A percentile compares a stretch with the other conserved stretches of the same genome.
Conservation (phyloP, 2,329 filamentous ascomycete genomes). For the Eutypa lata region DNA sequence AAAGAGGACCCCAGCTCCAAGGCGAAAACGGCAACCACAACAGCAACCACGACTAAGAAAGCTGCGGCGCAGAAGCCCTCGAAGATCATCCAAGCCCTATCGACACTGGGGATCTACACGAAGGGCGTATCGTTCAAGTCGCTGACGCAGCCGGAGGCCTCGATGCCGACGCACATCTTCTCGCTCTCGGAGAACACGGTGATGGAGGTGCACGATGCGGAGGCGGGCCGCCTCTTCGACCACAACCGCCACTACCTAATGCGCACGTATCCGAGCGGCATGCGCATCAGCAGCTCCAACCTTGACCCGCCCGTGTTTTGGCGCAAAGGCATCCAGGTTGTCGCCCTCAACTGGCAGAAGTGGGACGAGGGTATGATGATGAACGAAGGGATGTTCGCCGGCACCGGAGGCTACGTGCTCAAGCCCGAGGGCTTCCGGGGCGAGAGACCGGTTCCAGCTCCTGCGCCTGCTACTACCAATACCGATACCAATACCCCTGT, state of each 20-base stretch:
- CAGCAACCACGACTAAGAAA: constrained; percentile 37
- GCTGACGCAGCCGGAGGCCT: constrained; percentile 67
- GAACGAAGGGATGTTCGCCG: constrained; percentile 87
- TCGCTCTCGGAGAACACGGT: constrained; percentile 64
- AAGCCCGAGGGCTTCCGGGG: constrained; percentile 65
- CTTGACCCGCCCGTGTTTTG: constrained; percentile 82
- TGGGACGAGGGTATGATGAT: constrained; percentile 94
- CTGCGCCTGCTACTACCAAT: no score
- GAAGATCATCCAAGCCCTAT: constrained; percentile 71
- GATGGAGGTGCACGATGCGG: constrained; percentile 54
- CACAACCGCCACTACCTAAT: constrained; percentile 83
- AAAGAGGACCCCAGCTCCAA: constrained; percentile 29
- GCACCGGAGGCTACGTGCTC: constrained; percentile 78
- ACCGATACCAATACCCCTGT: background rate
- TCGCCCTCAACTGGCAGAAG: constrained; percentile 91
- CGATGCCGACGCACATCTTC: constrained; percentile 67
- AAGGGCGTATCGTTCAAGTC: constrained; percentile 78
- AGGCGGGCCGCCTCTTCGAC: constrained; percentile 58
- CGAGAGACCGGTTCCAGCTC: constrained; percentile 21
- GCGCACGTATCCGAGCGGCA: constrained; percentile 82
- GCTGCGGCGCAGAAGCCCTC: constrained; percentile 43
- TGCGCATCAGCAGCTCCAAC: constrained; percentile 81
- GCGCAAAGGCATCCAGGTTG: constrained; percentile 85
- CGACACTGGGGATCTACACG: constrained; percentile 77
- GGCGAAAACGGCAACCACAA: no score